phyloP scores from a whole-genome alignment of 2,329 filamentous ascomycete genomes.

The Penicillium frequentans region DNA sequence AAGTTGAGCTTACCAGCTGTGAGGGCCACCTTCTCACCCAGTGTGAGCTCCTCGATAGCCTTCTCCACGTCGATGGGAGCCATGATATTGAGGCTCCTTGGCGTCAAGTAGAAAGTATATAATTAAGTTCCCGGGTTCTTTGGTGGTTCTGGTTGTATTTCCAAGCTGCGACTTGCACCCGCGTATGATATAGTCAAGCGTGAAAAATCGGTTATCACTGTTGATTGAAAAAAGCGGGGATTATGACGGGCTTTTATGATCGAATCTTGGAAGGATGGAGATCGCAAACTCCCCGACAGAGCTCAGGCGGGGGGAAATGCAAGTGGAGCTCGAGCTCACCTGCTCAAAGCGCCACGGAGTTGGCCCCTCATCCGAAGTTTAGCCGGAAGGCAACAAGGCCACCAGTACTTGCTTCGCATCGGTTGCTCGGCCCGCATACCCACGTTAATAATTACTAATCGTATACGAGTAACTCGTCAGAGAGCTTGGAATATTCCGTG shows the following conservation, averaged over 20 bases:
- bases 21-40: conserved; percentile 58
- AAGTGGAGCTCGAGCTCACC: conserved; percentile 5
- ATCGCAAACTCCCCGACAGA: not conserved
- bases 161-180: not conserved
- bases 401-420: not conserved
- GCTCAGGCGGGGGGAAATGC: not conserved
- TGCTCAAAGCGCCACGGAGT: conserved; percentile 15
- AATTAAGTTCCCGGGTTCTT: not conserved
- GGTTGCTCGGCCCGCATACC: conserved; percentile 6
- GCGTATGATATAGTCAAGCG: not conserved
- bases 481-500: not conserved
- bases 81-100: conserved; percentile 24
- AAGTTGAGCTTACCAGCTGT: conserved; percentile 32
- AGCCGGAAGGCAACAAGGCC: conserved; percentile 16
- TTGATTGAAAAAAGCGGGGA: not conserved
- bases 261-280: not conserved
- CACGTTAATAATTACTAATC: not conserved
- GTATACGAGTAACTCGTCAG: too few species aligned
- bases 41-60: conserved; percentile 54
- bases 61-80: conserved; percentile 42
- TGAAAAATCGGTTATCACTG: not conserved
- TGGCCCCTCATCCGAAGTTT: conserved; percentile 29
- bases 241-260: not conserved
- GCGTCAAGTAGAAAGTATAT: not conserved
- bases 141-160: not conserved